phyloP scores from a whole-genome alignment of 805 yeast species.

The Teunomyces aglyptinius region DNA sequence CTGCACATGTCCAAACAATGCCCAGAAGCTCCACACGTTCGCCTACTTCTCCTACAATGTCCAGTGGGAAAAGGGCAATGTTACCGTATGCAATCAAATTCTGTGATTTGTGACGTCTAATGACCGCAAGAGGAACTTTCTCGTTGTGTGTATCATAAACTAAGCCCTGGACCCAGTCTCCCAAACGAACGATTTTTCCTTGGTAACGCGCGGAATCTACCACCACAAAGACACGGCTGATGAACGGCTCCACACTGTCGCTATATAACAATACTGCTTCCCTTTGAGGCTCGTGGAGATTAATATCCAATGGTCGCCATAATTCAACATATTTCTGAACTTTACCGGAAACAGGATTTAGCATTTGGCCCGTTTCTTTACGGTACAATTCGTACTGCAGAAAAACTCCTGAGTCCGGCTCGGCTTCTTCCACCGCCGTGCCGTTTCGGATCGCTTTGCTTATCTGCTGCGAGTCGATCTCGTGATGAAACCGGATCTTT shows the following conservation, averaged over 20 bases:
- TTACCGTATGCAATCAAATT: slow-evolving; percentile 27
- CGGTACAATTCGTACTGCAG: slow-evolving; percentile 38
- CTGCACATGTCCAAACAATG: not conserved
- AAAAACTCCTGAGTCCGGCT: slow-evolving; percentile 49
- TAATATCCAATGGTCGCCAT: slow-evolving; percentile 52
- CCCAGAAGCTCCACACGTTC: not conserved
- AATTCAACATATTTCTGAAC: slow-evolving; percentile 49
- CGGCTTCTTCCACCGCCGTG: slow-evolving; percentile 26
- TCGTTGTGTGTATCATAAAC: slow-evolving; percentile 24
- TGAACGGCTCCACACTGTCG: slow-evolving; percentile 5
- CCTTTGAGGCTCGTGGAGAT: slow-evolving; percentile 22
- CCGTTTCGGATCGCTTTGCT: slow-evolving; percentile 26
- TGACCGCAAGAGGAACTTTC: slow-evolving; percentile 25
- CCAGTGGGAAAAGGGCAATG: slow-evolving; percentile 21
- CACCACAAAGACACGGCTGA: slow-evolving; percentile 25
- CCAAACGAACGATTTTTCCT: slow-evolving; percentile 49
- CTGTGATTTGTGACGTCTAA: slow-evolving; percentile 24
- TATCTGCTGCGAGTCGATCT: slow-evolving; percentile 42
- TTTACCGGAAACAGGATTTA: slow-evolving; percentile 42
- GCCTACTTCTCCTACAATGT: slow-evolving; percentile 13
- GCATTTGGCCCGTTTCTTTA: slow-evolving; percentile 51
- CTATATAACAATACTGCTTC: slow-evolving; percentile 10
- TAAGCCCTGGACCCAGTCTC: slow-evolving; percentile 54
- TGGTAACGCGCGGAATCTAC: slow-evolving; percentile 20
- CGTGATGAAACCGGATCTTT: slow-evolving; percentile 40